Evolutionary conservation across 345 rosid species (phyloP).

Genomic region (Aurinia saxatilis): DNA sequence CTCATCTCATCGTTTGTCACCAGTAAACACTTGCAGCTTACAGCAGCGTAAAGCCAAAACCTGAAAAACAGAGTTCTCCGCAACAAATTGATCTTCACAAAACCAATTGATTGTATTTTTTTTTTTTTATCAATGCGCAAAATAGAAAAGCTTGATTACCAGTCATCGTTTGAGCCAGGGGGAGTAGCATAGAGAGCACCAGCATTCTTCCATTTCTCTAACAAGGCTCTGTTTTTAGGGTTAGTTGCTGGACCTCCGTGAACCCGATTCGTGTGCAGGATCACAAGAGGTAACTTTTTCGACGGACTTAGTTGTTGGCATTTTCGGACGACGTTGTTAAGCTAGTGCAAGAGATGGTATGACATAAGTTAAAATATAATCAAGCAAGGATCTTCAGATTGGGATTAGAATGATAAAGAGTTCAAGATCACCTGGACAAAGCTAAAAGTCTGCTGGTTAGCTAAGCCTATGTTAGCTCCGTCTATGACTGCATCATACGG

Average conservation of each 20-base stretch:
- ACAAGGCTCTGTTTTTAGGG: slow-evolving; percentile 54
- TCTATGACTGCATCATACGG: slow-evolving; percentile 93
- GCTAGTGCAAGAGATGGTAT: slow-evolving; percentile 37
- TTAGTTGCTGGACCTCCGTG: slow-evolving; percentile 55
- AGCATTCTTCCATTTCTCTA: slow-evolving; percentile 62
- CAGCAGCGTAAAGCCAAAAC: slow-evolving; percentile 99
- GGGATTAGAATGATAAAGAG: not conserved
- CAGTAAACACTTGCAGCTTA: slow-evolving; percentile 65
- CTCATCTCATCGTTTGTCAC: slow-evolving; percentile 98
- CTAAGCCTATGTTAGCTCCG: slow-evolving; percentile 77
- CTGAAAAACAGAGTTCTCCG: slow-evolving; percentile 29
- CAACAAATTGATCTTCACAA: not conserved
- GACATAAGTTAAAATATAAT: not conserved
- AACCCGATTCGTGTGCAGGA: slow-evolving; percentile 74
- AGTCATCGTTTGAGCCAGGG: slow-evolving; percentile 91
- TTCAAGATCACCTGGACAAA: slow-evolving; percentile 52
- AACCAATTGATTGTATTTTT: not conserved
- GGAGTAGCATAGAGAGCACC: slow-evolving; percentile 89
- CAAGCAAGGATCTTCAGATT: not conserved
- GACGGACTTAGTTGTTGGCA: slow-evolving; percentile 55
- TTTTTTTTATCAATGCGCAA: not conserved
- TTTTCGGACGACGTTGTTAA: slow-evolving; percentile 46
- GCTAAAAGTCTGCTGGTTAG: slow-evolving; percentile 44
- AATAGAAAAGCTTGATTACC: slow-evolving; percentile 35
- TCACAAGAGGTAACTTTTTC: slow-evolving; percentile 68